Evolutionary conservation across 2,329 filamentous ascomycete genomes (phyloP).

Genomic region (Metarhizium robertsii): DNA sequence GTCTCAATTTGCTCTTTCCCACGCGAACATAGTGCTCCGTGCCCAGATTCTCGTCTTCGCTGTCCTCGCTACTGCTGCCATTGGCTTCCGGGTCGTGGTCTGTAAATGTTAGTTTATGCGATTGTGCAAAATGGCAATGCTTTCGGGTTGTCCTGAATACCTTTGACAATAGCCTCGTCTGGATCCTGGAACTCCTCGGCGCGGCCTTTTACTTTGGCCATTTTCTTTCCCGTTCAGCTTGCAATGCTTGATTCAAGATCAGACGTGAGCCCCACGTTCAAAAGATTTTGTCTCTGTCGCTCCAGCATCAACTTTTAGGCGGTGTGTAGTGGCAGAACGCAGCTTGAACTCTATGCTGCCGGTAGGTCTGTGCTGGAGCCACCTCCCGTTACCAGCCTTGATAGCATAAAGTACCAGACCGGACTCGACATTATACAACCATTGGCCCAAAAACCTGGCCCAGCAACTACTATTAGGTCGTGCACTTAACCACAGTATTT

Average conservation of each 20-base stretch:
- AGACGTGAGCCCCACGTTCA: slow-evolving; percentile 17
- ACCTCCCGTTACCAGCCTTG: background rate
- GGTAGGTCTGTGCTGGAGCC: slow-evolving; percentile 1
- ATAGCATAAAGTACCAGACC: no score
- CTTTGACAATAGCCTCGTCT: slow-evolving; percentile 52
- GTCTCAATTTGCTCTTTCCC: slow-evolving; percentile 75
- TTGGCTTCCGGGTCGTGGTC: slow-evolving; percentile 75
- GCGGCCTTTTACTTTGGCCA: slow-evolving; percentile 43
- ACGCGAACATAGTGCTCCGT: slow-evolving; percentile 83
- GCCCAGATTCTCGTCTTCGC: slow-evolving; percentile 46
- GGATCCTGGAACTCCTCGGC: slow-evolving; percentile 53
- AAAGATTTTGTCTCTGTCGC: slow-evolving; percentile 19
- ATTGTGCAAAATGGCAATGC: background rate
- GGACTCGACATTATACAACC: no score
- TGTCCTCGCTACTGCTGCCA: slow-evolving; percentile 40
- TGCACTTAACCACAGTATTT: no score
- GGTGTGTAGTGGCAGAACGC: slow-evolving; percentile 37
- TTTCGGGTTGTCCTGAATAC: slow-evolving; percentile 28
- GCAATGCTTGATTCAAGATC: slow-evolving; percentile 5
- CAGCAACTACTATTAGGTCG: no score
- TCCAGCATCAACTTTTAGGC: slow-evolving; percentile 39
- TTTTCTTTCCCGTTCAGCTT: slow-evolving; percentile 21
- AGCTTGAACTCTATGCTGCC: background rate
- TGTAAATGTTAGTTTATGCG: slow-evolving; percentile 23
- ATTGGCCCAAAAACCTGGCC: no score